Evolutionary conservation across 352 stramenopile species (phyloP).

Genomic region (Thraustochytrium striatum): DNA sequence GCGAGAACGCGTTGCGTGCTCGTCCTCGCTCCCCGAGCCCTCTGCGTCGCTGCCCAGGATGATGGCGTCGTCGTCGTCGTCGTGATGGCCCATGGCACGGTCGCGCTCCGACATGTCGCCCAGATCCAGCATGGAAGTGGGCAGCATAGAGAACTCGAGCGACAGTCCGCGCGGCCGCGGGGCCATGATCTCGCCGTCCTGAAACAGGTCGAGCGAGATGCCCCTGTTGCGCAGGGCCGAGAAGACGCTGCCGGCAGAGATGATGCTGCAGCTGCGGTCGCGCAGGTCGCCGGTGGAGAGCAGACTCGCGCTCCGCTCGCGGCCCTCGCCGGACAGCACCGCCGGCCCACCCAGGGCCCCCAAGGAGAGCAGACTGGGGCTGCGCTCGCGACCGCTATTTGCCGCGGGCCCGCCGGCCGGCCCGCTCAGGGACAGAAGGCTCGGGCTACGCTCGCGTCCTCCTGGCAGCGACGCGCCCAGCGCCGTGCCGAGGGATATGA

Average conservation of each 20-base stretch:
- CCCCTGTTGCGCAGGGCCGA: not conserved
- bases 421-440: not conserved
- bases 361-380: not conserved
- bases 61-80: constrained; percentile 23
- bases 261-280: not conserved
- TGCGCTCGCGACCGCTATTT: not conserved
- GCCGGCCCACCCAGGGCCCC: not conserved
- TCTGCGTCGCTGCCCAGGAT: not conserved
- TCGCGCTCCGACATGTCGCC: not conserved
- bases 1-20: too few relatives aligned
- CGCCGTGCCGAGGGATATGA: too few relatives aligned
- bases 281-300: not conserved
- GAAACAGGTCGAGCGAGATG: not conserved
- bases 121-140: constrained; percentile 32
- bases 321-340: not conserved
- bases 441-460: not conserved
- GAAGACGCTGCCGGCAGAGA: not conserved
- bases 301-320: not conserved
- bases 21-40: too few relatives aligned
- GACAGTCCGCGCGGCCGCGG: constrained; percentile 14
- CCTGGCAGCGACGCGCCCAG: not conserved
- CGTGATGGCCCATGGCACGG: not conserved
- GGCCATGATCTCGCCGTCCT: not conserved
- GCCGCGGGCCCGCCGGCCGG: not conserved
- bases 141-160: constrained; percentile 42